Percentiles rank a stretch among this genome's conserved stretches.
Conservation (phyloP, 106 monocot genomes). For the Dendrobium chrysotoxum region DNA sequence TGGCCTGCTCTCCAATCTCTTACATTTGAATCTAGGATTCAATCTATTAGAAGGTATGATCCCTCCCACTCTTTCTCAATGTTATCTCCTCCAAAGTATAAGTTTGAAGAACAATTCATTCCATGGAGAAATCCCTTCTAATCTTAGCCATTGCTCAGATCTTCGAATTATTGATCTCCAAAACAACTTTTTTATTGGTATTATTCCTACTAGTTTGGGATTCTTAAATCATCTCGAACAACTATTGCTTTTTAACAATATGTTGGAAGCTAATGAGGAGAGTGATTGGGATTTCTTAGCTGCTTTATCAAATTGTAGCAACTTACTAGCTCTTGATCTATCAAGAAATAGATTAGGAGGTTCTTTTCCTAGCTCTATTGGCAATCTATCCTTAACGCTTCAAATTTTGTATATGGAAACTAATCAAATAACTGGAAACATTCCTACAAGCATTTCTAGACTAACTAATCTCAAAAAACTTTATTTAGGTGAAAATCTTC, state of each 20-base stretch:
- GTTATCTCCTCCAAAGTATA: not conserved
- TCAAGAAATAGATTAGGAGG: constrained; percentile 6
- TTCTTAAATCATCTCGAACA: constrained; percentile 1
- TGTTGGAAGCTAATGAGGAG: constrained; percentile 9
- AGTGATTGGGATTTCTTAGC: constrained; percentile 25
- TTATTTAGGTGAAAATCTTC: not conserved
- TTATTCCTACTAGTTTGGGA: constrained; percentile 20
- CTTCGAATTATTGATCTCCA: constrained; percentile 7
- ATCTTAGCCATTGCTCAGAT: constrained; percentile 8
- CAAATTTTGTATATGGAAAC: not conserved
- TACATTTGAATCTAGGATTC: constrained; percentile 11
- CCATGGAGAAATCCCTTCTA: constrained; percentile 19
- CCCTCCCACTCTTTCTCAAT: constrained; percentile 11
- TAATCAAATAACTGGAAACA: constrained; percentile 19
- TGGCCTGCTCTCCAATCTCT: constrained; percentile 10
- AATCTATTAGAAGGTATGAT: constrained; percentile 24
- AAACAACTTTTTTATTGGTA: constrained; percentile 16
- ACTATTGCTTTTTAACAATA: constrained; percentile 9
- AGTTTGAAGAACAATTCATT: constrained; percentile 11
- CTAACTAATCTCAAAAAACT: constrained; percentile 7
- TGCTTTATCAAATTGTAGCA: constrained; percentile 19
- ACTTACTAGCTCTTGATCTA: not conserved
- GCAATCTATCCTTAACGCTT: constrained; percentile 7
- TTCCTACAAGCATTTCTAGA: constrained; percentile 17
- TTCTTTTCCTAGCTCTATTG: constrained; percentile 14